Evolutionary conservation across 371 early-diverging fungal genomes (phyloP).

Genomic region (Saksenaea vasiformis): DNA sequence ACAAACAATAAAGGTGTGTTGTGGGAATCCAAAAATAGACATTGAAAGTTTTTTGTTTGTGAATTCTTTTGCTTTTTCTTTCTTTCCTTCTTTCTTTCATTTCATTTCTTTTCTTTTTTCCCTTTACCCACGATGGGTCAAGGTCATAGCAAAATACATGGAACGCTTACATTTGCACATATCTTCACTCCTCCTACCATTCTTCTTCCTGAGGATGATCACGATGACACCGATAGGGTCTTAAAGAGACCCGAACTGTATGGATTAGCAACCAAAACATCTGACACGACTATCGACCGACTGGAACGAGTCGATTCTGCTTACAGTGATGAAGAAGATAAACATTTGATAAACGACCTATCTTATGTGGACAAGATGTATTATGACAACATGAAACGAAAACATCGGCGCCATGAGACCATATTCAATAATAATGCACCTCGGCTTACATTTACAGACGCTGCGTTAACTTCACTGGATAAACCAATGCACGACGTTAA

Average conservation of each 20-base stretch:
- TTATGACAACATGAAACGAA: constrained; percentile 18
- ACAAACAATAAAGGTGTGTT: not conserved
- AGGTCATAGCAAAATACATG: constrained; percentile 13
- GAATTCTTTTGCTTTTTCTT: not conserved
- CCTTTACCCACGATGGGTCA: constrained; percentile 18
- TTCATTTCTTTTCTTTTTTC: constrained; percentile 5
- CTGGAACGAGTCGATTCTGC: constrained; percentile 22
- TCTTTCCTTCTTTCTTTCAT: constrained; percentile 6
- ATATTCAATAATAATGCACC: constrained; percentile 11
- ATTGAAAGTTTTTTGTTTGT: not conserved
- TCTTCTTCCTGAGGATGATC: not conserved
- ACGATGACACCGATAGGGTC: constrained; percentile 5
- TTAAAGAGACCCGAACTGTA: constrained; percentile 10
- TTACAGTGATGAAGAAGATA: constrained; percentile 5
- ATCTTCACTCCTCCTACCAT: not conserved
- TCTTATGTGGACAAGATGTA: constrained; percentile 45
- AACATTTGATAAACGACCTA: constrained; percentile 30
- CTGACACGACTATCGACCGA: not conserved
- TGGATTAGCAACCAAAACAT: constrained; percentile 10
- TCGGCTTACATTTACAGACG: constrained; percentile 14
- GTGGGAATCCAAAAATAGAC: constrained; percentile 1
- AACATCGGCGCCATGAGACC: not conserved
- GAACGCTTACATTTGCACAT: constrained; percentile 17
- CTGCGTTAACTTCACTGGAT: not conserved
- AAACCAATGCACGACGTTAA: constrained; percentile 23